A percentile compares a stretch with the other conserved stretches of the same genome.
Evolutionary conservation across 108 stramenopile species (phyloP).

Genomic region (Cyclotella sp.): DNA sequence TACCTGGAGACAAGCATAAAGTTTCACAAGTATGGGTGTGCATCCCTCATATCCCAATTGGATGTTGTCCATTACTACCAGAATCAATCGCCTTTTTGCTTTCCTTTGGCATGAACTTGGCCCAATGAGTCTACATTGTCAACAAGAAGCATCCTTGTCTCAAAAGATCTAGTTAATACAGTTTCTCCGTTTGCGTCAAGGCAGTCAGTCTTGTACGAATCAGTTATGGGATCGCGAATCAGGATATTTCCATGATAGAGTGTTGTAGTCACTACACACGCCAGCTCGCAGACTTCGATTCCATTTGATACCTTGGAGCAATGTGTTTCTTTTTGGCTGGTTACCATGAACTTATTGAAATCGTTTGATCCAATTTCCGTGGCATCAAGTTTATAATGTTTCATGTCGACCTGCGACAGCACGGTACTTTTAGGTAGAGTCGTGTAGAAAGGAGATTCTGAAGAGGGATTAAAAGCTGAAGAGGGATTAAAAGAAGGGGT

Average conservation of each 20-base stretch:
- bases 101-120: neutral
- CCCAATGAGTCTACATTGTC: neutral
- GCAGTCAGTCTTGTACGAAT: neutral
- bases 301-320: slow-evolving; percentile 2
- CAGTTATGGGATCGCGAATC: neutral
- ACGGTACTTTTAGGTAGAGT: slow-evolving; percentile 1
- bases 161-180: slow-evolving; percentile 4
- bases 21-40: too few species aligned
- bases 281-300: neutral
- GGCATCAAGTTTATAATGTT: neutral
- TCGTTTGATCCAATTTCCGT: neutral
- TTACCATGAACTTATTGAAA: slow-evolving; percentile 3
- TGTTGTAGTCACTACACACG: neutral
- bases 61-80: too few species aligned
- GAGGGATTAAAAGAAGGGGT: neutral
- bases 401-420: neutral
- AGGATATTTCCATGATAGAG: neutral
- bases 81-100: neutral
- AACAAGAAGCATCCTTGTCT: neutral
- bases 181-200: neutral
- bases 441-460: neutral
- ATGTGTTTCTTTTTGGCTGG: slow-evolving; percentile 5
- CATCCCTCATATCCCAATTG: too few species aligned
- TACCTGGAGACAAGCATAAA: too few species aligned
- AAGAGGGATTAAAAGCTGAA: neutral